Base-by-base conservation (phyloP, 768 basidiomycete species). In the Mycena polygramma region DNA sequence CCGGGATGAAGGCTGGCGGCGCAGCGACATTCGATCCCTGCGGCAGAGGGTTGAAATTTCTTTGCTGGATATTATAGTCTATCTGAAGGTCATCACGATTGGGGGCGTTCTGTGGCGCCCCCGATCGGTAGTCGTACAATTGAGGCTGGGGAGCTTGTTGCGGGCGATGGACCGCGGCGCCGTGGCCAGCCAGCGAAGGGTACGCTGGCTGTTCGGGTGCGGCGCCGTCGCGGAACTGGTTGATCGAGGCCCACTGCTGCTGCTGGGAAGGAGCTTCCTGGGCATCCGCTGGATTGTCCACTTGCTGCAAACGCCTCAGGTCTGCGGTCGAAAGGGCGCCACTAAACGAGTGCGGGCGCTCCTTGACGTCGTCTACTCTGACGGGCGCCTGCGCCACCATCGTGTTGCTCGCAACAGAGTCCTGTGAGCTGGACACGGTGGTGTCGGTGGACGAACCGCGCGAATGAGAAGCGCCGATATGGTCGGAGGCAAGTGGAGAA, bases 391-490 rank as follows among this genome's bases (percentile, higher is more conserved):
- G 84, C 41, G 83, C 85, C 64, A 90, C 84, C 75, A 92, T 81
- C 37, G 87, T 87, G 77, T 90, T 89, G 74, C 88, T 88, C 67
- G 82, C 83, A 57, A 82, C 82, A 63, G 88, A 89, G 62, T 87
- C 87, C 69, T 88, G 91, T 65, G 89, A 88, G 76, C 83, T 85
- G 7, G 89, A 89, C 57, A 86, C 83, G 36, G 90, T 86, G 39
- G 91, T 91, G 80, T 94, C 93, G 71, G 91, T 90, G n/a, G 94
- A 94, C 35, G 93, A 94, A 61, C 91, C 94, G 63, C 93, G 90
- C 71, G 93, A 94, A 80, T 94, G 93, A 71, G 91, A 90, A 36
- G 88, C 85, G 62, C 82, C 85, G 75, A 90, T 89, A 69, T 87
- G 87, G 79, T 92, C 91, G 70, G 90, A 86, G 52, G 86, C 81